Conservation (phyloP, 345 rosid genomes). For the Eucalyptus erythrocorys region DNA sequence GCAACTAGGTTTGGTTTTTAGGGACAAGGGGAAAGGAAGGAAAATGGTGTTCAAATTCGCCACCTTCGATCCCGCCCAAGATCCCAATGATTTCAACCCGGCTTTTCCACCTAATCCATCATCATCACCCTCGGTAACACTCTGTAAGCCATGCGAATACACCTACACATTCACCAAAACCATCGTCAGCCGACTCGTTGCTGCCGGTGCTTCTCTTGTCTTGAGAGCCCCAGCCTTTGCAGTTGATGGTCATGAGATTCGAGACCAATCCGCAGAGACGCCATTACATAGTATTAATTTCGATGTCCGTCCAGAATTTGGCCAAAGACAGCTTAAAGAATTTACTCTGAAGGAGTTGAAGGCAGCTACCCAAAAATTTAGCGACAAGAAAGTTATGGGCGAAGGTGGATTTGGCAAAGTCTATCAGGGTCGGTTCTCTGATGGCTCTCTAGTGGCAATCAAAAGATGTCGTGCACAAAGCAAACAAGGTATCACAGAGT, state of each 20-base stretch:
- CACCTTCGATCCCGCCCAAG: not conserved
- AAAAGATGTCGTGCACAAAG: not conserved
- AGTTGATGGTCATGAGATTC: not conserved
- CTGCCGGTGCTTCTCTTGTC: not conserved
- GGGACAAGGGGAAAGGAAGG: not conserved
- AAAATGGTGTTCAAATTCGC: not conserved
- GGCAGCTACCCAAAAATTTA: not conserved
- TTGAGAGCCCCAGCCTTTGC: not conserved
- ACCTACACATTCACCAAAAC: not conserved
- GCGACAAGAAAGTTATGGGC: not conserved
- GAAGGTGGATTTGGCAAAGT: not conserved
- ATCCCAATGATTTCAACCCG: not conserved
- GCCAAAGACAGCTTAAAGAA: not conserved
- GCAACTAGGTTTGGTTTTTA: not conserved
- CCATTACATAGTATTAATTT: not conserved
- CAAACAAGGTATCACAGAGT: fast-evolving
- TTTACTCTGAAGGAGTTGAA: not conserved
- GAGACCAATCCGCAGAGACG: not conserved
- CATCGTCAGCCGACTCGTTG: fast-evolving
- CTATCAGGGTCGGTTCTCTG: not conserved
- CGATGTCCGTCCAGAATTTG: not conserved
- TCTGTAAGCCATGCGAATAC: not conserved
- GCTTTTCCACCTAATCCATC: not conserved
- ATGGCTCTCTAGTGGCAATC: not conserved
- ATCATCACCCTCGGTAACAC: not conserved